These are phyloP conservation scores for Umbelopsis isabellina DNA, from an alignment of 192 early-diverging fungal species.

Conservation along the genomic window DNA sequence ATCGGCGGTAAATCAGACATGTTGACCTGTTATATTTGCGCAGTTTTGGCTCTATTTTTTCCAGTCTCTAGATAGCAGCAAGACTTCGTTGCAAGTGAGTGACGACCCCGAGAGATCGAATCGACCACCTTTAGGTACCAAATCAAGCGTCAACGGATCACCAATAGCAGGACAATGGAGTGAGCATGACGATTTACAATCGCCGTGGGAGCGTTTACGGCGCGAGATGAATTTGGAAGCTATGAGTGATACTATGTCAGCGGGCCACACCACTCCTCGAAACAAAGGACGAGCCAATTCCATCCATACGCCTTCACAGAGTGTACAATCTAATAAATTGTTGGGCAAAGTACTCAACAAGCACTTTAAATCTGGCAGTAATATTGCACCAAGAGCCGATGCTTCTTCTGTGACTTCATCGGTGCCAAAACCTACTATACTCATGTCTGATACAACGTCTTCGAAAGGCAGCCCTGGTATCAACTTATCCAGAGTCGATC, in stretches of 20 bases:
- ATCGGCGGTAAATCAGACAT: background rate
- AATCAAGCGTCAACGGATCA: slow-evolving; percentile 9
- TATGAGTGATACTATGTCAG: slow-evolving; percentile 21
- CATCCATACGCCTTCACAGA: background rate
- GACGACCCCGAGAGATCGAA: background rate
- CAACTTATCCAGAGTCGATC: background rate
- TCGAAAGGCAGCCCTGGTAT: slow-evolving; percentile 6
- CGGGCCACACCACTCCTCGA: slow-evolving; percentile 8
- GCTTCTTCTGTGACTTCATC: slow-evolving; percentile 13
- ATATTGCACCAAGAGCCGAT: background rate
- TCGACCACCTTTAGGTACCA: slow-evolving; percentile 13
- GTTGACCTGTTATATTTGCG: background rate
- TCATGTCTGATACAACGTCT: slow-evolving; percentile 18
- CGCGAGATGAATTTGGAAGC: slow-evolving; percentile 27
- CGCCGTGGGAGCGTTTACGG: slow-evolving; percentile 31
- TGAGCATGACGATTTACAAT: slow-evolving; percentile 19
- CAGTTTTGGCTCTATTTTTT: slow-evolving; percentile 39
- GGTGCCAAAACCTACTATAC: background rate
- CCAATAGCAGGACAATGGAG: slow-evolving; percentile 2
- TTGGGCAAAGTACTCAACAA: slow-evolving; percentile 23
- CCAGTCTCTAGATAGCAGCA: slow-evolving; percentile 25
- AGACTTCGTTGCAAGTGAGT: slow-evolving; percentile 1
- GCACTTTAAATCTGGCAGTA: slow-evolving; percentile 5
- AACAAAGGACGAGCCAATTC: background rate
- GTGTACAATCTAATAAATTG: background rate